Evolutionary conservation across 805 yeast species (phyloP).

Genomic region (Pichia cephalocereana): DNA sequence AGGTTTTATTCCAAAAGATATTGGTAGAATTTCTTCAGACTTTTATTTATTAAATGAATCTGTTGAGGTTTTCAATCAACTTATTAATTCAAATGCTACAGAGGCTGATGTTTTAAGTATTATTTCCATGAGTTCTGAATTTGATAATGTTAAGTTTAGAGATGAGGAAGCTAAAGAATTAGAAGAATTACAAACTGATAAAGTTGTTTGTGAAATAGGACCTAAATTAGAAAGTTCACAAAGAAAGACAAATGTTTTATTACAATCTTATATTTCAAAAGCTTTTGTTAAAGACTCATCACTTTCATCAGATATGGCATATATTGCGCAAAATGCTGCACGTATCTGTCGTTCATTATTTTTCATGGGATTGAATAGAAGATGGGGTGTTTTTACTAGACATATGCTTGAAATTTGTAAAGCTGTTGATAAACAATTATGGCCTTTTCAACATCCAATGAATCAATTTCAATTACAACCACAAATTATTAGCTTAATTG

Average conservation of each 20-base stretch:
- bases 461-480: slow-evolving; percentile 77
- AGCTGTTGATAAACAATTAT: slow-evolving; percentile 70
- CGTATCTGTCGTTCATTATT: slow-evolving; percentile 90
- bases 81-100: slow-evolving; percentile 75
- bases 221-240: slow-evolving; percentile 66
- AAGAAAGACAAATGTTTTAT: slow-evolving; percentile 77
- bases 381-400: slow-evolving; percentile 82
- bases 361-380: slow-evolving; percentile 72
- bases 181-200: slow-evolving; percentile 44
- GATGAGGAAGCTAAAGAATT: slow-evolving; percentile 82
- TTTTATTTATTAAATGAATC: slow-evolving; percentile 79
- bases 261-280: slow-evolving; percentile 83
- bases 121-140: slow-evolving; percentile 88
- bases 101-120: slow-evolving; percentile 88
- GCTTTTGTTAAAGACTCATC: slow-evolving; percentile 70
- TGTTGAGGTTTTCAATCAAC: slow-evolving; percentile 80
- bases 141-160: slow-evolving; percentile 80
- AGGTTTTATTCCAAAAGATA: slow-evolving; percentile 73
- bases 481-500: slow-evolving; percentile 51
- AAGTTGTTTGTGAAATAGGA: slow-evolving; percentile 74
- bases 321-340: slow-evolving; percentile 92
- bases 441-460: slow-evolving; percentile 90
- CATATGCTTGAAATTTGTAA: slow-evolving; percentile 75
- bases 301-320: slow-evolving; percentile 74
- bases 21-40: slow-evolving; percentile 92